Evolutionary conservation across 1,284 basidiomycete species (phyloP).

Genomic region (Pholiota adiposa): DNA sequence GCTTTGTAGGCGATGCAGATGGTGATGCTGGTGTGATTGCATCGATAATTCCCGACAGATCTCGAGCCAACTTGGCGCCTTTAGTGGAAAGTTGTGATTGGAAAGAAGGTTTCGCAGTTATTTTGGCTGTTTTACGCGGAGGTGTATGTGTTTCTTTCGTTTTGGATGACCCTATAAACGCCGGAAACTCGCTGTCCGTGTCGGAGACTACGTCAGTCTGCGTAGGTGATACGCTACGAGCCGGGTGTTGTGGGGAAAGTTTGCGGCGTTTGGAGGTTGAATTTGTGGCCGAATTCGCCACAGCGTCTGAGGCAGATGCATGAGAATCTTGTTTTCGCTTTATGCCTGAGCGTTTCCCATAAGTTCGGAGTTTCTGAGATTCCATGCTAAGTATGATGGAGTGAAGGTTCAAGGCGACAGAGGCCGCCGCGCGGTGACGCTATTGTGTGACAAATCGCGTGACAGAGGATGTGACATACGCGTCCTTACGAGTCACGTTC

Average conservation of each 20-base stretch:
- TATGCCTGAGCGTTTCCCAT: conserved; percentile 40
- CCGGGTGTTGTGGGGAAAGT: conserved; percentile 24
- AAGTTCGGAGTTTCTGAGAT: conserved; percentile 38
- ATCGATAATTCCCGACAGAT: conserved; percentile 44
- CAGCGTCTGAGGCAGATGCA: conserved; percentile 2
- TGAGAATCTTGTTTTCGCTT: conserved; percentile 35
- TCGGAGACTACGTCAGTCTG: conserved; percentile 14
- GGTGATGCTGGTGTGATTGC: conserved; percentile 30
- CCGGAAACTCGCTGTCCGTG: not conserved
- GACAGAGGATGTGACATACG: conserved; percentile 16
- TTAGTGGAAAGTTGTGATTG: conserved; percentile 11
- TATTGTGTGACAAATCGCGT: conserved; percentile 13
- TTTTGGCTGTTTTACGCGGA: conserved; percentile 2
- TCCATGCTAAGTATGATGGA: conserved; percentile 1
- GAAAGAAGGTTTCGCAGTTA: not conserved
- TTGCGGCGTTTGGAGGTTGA: conserved; percentile 39
- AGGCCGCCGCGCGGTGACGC: not conserved
- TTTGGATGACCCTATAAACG: not conserved
- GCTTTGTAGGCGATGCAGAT: conserved; percentile 40
- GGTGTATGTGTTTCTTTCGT: conserved; percentile 15
- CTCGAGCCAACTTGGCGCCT: conserved; percentile 32
- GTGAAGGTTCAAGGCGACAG: not conserved
- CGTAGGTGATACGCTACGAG: conserved; percentile 16
- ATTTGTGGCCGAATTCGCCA: not conserved
- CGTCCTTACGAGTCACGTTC: not conserved